Evolutionary conservation across 208 protist genomes (phyloP).

Genomic region (Endotrypanum monterogeii): DNA sequence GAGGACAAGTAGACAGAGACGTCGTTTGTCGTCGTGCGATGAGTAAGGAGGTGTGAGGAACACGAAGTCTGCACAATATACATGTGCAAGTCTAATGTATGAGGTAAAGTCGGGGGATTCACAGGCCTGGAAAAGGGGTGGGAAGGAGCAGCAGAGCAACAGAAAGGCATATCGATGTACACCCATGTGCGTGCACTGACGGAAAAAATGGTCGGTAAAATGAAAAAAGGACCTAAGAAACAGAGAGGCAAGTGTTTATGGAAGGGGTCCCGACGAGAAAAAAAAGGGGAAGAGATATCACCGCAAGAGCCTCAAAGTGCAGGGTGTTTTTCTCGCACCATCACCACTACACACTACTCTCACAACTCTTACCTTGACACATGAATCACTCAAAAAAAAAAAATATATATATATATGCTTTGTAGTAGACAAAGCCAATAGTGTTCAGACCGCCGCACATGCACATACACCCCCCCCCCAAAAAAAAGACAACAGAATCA

Average conservation of each 20-base stretch:
- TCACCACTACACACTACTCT: slow-evolving; percentile 2
- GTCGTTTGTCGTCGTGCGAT: slow-evolving; percentile 2
- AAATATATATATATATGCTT: background rate
- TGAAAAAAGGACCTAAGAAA: background rate
- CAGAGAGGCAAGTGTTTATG: background rate
- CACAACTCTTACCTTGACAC: background rate
- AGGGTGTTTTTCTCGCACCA: background rate
- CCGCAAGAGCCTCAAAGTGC: background rate
- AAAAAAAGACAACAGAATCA: too few relatives aligned
- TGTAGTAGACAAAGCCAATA: background rate
- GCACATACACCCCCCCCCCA: background rate
- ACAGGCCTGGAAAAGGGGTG: background rate
- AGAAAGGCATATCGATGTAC: background rate
- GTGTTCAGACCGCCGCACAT: background rate
- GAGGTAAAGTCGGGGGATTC: background rate
- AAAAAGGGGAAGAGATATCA: background rate
- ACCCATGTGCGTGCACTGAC: background rate
- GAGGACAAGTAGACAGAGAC: background rate
- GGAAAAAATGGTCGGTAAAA: slow-evolving; percentile 7
- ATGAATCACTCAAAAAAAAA: background rate
- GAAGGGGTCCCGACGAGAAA: background rate
- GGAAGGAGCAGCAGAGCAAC: background rate
- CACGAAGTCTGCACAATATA: too few relatives aligned
- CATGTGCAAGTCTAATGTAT: background rate
- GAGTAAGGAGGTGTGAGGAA: background rate